Evolutionary conservation across 1,284 basidiomycete genomes (phyloP), one percentile per base, ranked within the genome.

Genomic region (Schizophyllum amplum): DNA sequence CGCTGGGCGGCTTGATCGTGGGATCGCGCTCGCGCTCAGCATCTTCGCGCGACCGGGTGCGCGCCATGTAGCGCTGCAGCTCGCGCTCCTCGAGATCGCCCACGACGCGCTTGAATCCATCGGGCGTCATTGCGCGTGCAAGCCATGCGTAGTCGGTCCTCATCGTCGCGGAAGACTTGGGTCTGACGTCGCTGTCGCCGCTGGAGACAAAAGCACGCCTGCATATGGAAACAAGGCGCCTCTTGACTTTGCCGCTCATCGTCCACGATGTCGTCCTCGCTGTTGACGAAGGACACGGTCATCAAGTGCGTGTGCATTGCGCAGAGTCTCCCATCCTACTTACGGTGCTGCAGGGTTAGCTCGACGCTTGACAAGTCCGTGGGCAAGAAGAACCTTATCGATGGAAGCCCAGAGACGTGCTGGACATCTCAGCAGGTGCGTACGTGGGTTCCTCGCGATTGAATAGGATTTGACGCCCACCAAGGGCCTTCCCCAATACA

Each of bases 311-410:
- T 69, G 46, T 27, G 49, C 55, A 47, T 42, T 42, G 7, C 33
- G 33, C 33, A 9, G 33, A 9, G 11, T 13, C 13, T 42, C 11
- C 33, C 33, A 42, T 9, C 33, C 3, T 13, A 13, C 33, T 42
- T 17, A 42, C 33, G 33, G 17, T 42, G 59, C 42, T 20, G 15
- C 54, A 92, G 90, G 75, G 90, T 91, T 62, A 90, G 87, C 69
- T 90, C 89, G n/a, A 84, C 84, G 2, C 74, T 90, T n/a, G 86
- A 91, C 67, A 91, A 86, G 67, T 80, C 84, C 1, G 82, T 81
- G 13, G 82, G 82, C 9, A 91, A 88, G 70, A 87, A 84, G 65
- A 69, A 81, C 66, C 76, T 92, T 21, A 77, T 82, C 20, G 90
- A 92, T 66, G 75, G 79, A 15, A 86, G 74, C 64, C 79, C 83